Base-by-base conservation (phyloP, 306 rosid species). In the Gillenia trifoliata region DNA sequence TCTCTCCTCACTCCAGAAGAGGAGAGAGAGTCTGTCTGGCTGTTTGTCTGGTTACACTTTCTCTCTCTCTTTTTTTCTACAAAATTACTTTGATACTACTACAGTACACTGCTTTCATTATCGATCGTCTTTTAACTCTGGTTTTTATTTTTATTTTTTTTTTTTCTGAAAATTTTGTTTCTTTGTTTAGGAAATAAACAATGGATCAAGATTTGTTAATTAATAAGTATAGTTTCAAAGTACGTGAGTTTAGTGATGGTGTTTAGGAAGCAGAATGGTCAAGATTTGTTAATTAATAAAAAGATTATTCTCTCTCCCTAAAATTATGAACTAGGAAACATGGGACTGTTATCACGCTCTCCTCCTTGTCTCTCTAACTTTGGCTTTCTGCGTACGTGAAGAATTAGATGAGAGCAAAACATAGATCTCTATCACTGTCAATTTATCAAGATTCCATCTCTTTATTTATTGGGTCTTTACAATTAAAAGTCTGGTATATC, bases 321-420 rank as follows among this genome's bases (percentile, higher is more conserved):
- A 26, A 41, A 45, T 45, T 5, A 45, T 47, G 15, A 47, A 33
- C 63, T 52, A 60, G n/a, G 64, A 30, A 59, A 40, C 71, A 54
- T 54, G 60, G 60, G 28, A 57, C 63, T 57, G 11, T 66, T 79
- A 79, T 82, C 82, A 61, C 66, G 17, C 17, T 68, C 77, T 77
- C 80, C 83, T 71, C 70, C 65, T 76, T 77, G 72, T 80, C 85
- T 75, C 80, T 83, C 85, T 80, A 57, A 75, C 91, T 88, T 86
- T 76, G 61, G 55, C 75, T 56, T 29, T 64, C 64, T 23, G 81
- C 85, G 85, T 86, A 90, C 87, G 93, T 90, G 96, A 68, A 78
- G 62, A 56, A 26, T 16, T 59, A 5, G 22, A 60, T 61, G 22
- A 29, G n/a, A 29, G 19, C 10, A 29, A 29, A 61, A 1, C 77